Percentiles rank a stretch among this genome's conserved stretches.
phyloP scores from a whole-genome alignment of 257 asterid genomes.

The Rubia yunnanensis region DNA sequence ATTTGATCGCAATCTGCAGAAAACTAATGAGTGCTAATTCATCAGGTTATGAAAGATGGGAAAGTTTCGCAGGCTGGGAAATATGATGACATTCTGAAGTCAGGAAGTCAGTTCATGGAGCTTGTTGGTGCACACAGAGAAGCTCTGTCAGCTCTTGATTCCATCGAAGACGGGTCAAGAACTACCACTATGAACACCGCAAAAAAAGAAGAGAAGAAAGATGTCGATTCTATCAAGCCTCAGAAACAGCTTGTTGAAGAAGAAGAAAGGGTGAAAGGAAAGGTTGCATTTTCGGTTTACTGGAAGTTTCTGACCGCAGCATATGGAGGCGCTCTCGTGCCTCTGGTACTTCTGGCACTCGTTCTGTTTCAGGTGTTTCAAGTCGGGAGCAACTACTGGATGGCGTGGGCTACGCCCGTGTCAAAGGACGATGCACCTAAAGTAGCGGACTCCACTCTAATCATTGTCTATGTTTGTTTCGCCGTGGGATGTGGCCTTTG shows the following conservation, averaged over 20 bases:
- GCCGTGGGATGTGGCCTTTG: constrained; percentile 63
- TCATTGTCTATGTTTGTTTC: constrained; percentile 54
- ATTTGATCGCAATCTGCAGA: background rate
- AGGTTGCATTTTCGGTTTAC: constrained; percentile 59
- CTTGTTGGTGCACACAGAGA: constrained; percentile 84
- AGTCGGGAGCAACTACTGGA: constrained; percentile 93
- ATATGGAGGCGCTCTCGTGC: constrained; percentile 71
- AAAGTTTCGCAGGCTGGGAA: constrained; percentile 63
- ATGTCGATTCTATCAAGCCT: constrained; percentile 8
- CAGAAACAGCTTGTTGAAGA: constrained; percentile 76
- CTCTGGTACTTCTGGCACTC: constrained; percentile 57
- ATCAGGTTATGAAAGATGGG: constrained; percentile 85
- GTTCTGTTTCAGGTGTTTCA: constrained; percentile 57
- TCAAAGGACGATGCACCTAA: constrained; percentile 47
- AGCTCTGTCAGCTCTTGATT: constrained; percentile 60
- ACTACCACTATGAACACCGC: constrained; percentile 5
- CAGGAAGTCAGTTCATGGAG: constrained; percentile 74
- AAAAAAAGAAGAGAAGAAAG: constrained; percentile 25
- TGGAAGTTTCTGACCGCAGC: constrained; percentile 75
- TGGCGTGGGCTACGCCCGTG: constrained; percentile 97
- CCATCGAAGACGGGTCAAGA: constrained; percentile 23
- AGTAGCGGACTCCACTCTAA: constrained; percentile 53
- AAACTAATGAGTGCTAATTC: background rate
- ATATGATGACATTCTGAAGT: constrained; percentile 56
- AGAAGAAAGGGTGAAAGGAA: constrained; percentile 91